Percentiles rank a stretch among this genome's conserved stretches.
Conservation (phyloP, 2,329 filamentous ascomycete species). For the Penicillium sp. region DNA sequence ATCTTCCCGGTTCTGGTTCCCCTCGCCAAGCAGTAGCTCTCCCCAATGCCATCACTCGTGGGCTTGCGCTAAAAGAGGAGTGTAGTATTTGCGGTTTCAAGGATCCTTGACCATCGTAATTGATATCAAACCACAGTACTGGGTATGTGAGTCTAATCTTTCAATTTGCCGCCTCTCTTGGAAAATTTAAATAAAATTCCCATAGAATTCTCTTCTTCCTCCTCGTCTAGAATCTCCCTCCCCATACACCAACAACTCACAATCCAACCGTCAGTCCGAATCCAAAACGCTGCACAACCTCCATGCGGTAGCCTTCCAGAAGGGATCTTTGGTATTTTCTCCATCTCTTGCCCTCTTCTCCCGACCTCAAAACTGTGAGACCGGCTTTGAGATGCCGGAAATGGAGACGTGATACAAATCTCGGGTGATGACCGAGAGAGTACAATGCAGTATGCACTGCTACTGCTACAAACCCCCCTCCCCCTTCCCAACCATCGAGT, state of each 20-base stretch:
- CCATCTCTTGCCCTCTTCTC: no score
- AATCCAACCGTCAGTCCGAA: not conserved
- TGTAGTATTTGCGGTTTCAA: no score
- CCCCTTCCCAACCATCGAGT: not conserved
- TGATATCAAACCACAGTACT: not conserved
- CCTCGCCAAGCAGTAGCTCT: no score
- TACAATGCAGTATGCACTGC: not conserved
- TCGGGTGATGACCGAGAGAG: not conserved
- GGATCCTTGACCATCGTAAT: no score
- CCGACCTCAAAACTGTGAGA: conserved; percentile 7
- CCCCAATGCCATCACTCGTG: no score
- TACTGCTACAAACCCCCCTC: not conserved
- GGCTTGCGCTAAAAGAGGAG: no score
- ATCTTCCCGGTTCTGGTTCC: no score
- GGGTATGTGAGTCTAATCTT: not conserved
- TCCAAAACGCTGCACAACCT: not conserved
- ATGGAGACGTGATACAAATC: not conserved
- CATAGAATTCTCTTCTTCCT: not conserved
- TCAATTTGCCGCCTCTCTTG: conserved; percentile 12
- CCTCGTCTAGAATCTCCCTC: not conserved
- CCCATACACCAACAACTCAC: not conserved
- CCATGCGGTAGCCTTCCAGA: conserved; percentile 10
- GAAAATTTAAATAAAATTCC: not conserved
- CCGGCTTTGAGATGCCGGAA: conserved; percentile 4
- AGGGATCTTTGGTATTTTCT: not conserved